A percentile compares a stretch with the other conserved stretches of the same genome.
Conservation (phyloP, 306 rosid species). For the Malus domestica region ASM211411v1 NC_041797.1:37643501-37644000, state of each 20-base stretch:
- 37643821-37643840: constrained; percentile 3
- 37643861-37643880: constrained; percentile 67
- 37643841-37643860: background rate
- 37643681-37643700: background rate
- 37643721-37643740: background rate
- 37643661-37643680: background rate
- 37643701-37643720: background rate
- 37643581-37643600: constrained; percentile 45
- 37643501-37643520: constrained; percentile 26
- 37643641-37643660: background rate
- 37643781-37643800: background rate
- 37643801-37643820: constrained; percentile 5
- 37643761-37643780: background rate
- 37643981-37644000: constrained; percentile 28
- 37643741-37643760: background rate
- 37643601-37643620: constrained; percentile 85
- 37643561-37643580: constrained; percentile 91
- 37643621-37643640: constrained; percentile 92
- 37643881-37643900: constrained; percentile 35
- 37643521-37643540: constrained; percentile 53
- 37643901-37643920: constrained; percentile 59
- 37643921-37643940: constrained; percentile 97
- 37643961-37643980: constrained; percentile 36
- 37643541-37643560: constrained; percentile 85
- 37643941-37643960: constrained; percentile 59